A percentile compares a stretch with the other conserved stretches of the same genome.
phyloP scores from a whole-genome alignment of 2,329 filamentous ascomycete species.

The Dactylellina sp. region DNA sequence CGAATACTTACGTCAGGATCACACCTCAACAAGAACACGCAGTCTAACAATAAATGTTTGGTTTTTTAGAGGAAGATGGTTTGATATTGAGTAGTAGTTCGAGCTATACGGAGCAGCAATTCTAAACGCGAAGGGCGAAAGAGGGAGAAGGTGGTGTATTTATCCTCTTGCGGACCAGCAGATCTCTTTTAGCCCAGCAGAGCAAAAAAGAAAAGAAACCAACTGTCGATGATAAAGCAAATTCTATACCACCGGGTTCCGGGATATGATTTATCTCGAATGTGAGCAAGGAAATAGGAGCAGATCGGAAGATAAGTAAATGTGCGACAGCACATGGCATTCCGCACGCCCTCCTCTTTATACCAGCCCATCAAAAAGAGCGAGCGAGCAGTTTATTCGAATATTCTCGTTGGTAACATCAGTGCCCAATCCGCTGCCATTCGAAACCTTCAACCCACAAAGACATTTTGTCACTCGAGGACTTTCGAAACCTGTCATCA shows the following conservation, averaged over 20 bases:
- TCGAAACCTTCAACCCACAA: no score
- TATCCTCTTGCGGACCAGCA: neutral
- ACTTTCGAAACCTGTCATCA: conserved; percentile 36
- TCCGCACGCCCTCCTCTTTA: conserved; percentile 25
- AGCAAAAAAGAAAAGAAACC: neutral
- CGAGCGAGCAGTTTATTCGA: conserved; percentile 11
- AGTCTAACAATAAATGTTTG: no score
- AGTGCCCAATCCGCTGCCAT: neutral
- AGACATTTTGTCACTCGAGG: neutral
- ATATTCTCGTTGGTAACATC: neutral
- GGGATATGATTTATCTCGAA: neutral
- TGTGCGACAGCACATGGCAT: conserved; percentile 23
- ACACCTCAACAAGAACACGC: neutral
- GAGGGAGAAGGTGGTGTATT: neutral
- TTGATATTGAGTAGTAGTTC: no score
- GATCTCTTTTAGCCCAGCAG: conserved; percentile 7
- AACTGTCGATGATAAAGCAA: conserved; percentile 2
- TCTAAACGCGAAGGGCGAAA: no score
- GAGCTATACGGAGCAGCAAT: no score
- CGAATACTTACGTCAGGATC: conserved; percentile 5
- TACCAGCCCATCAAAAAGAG: neutral
- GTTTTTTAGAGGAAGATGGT: no score
- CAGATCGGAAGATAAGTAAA: neutral
- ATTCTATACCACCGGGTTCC: neutral
- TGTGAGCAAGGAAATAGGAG: neutral